Percentiles rank a stretch among this genome's conserved stretches.
These are phyloP conservation scores for Solanum appendiculatum DNA, from an alignment of 257 asterid genomes.

Conservation along the genomic window DNA sequence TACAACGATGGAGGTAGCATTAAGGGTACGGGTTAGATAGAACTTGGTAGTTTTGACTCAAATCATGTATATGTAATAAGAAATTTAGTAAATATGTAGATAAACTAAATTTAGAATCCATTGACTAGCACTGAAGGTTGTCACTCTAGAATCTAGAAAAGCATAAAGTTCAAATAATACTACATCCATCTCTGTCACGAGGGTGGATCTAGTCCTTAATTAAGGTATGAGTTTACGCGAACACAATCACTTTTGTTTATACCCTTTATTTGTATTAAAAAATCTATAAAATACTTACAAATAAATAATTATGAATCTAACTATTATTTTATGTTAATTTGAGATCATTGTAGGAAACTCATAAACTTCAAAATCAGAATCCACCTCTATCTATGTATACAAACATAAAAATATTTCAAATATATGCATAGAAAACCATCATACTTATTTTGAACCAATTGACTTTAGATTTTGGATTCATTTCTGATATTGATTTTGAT, in stretches of 20 bases:
- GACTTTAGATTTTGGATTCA: background rate
- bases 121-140: background rate
- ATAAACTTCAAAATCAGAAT: background rate
- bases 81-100: background rate
- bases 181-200: background rate
- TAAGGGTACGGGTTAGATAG: too few species aligned
- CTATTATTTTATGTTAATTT: background rate
- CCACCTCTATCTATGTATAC: background rate
- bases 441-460: background rate
- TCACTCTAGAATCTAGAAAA: background rate
- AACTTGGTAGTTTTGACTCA: background rate
- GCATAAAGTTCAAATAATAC: background rate
- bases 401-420: background rate
- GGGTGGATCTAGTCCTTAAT: background rate
- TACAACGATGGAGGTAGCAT: background rate
- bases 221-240: background rate
- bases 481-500: background rate
- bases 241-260: background rate
- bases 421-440: background rate
- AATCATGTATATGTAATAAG: background rate
- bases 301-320: background rate
- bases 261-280: background rate
- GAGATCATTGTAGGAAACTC: background rate
- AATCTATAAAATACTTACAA: background rate
- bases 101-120: background rate